phyloP scores from a whole-genome alignment of 2,329 filamentous ascomycete genomes.

The Gnomoniopsis sp. region DNA sequence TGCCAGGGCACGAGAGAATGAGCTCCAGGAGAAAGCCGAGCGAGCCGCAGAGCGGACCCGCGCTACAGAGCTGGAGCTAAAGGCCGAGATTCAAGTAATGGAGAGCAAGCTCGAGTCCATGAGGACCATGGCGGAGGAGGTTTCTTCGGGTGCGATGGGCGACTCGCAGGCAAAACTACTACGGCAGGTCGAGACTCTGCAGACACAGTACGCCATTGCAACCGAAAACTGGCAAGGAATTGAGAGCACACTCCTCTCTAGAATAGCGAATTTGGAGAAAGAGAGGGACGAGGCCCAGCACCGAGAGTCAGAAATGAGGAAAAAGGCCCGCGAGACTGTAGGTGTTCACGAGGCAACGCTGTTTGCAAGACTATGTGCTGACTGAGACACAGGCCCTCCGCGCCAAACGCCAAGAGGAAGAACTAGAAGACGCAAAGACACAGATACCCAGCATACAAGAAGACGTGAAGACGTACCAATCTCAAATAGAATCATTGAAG shows the following conservation, averaged over 20 bases:
- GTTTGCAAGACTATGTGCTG: slow-evolving; percentile 20
- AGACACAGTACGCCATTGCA: slow-evolving; percentile 91
- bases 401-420: slow-evolving; percentile 72
- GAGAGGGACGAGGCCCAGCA: slow-evolving; percentile 83
- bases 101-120: slow-evolving; percentile 90
- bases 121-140: slow-evolving; percentile 82
- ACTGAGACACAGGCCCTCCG: slow-evolving; percentile 52
- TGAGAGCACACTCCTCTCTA: slow-evolving; percentile 77
- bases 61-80: slow-evolving; percentile 71
- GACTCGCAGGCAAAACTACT: slow-evolving; percentile 87
- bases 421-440: slow-evolving; percentile 68
- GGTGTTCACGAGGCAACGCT: slow-evolving; percentile 28
- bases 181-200: slow-evolving; percentile 90
- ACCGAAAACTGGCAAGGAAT: slow-evolving; percentile 98
- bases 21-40: slow-evolving; percentile 69
- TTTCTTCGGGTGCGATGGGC: slow-evolving; percentile 74
- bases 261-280: slow-evolving; percentile 76
- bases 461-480: slow-evolving; percentile 58
- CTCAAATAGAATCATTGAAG: slow-evolving; percentile 59
- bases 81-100: slow-evolving; percentile 70
- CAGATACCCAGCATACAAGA: slow-evolving; percentile 62
- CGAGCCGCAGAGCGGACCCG: slow-evolving; percentile 68
- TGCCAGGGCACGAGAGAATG: slow-evolving; percentile 64
- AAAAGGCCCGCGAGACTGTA: slow-evolving; percentile 84
- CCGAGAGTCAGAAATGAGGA: slow-evolving; percentile 82